Percentiles rank a stretch among this genome's conserved stretches.
phyloP scores from a whole-genome alignment of 2,329 filamentous ascomycete species.

The Chaetomiaceae sp. region DNA sequence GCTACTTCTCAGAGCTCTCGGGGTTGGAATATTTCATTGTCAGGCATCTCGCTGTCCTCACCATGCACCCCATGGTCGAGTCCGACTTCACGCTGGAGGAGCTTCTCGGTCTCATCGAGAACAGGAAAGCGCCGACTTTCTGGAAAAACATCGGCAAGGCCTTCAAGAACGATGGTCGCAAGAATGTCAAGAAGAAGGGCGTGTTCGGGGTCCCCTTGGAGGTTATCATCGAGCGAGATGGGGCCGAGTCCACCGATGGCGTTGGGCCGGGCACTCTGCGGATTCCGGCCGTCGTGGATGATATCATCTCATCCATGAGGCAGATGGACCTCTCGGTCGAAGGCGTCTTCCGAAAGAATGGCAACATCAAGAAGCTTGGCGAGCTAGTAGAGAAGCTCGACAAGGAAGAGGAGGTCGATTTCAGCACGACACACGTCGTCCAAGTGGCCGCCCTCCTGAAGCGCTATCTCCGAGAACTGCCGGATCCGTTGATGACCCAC shows the following conservation, averaged over 20 bases:
- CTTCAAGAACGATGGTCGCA: conserved; percentile 79
- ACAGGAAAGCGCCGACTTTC: conserved; percentile 81
- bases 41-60: conserved; percentile 87
- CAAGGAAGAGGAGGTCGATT: conserved; percentile 74
- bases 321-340: conserved; percentile 99
- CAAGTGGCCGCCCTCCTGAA: conserved; percentile 92
- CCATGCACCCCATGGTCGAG: conserved; percentile 89
- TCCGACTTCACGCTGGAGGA: conserved; percentile 92
- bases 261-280: conserved; percentile 87
- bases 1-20: conserved; percentile 94
- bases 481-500: conserved; percentile 89
- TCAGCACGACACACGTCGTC: conserved; percentile 84
- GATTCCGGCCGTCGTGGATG: conserved; percentile 91
- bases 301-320: conserved; percentile 88
- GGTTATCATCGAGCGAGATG: conserved; percentile 83
- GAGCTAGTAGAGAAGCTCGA: conserved; percentile 85
- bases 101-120: conserved; percentile 86
- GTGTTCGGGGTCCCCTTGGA: conserved; percentile 90
- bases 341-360: conserved; percentile 97
- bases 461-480: conserved; percentile 89
- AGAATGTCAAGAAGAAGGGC: conserved; percentile 82
- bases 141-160: conserved; percentile 98
- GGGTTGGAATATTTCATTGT: conserved; percentile 97
- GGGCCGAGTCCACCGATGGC: conserved; percentile 95
- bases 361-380: conserved; percentile 90